These are phyloP conservation scores for Solanum rostratum DNA, from an alignment of 257 asterid genomes.

Conservation along the genomic window DNA sequence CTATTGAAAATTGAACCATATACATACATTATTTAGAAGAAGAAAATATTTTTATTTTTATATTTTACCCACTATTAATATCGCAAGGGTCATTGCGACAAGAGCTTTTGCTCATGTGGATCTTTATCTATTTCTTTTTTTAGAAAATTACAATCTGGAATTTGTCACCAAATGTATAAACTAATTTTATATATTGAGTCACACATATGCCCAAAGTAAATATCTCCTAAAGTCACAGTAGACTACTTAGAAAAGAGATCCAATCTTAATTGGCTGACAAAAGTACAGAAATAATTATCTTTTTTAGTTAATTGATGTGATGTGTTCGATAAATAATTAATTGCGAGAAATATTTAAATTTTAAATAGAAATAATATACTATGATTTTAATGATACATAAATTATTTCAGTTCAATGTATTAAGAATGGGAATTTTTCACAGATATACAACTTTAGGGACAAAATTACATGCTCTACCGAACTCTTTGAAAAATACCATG, in stretches of 20 bases:
- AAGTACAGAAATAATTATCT: not conserved
- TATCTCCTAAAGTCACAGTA: not conserved
- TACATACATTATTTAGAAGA: not conserved
- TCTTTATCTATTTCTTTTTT: no score
- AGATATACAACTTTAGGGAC: no score
- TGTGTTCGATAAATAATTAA: not conserved
- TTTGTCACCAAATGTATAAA: no score
- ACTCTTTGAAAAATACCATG: no score
- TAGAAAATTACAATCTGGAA: no score
- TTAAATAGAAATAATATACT: not conserved
- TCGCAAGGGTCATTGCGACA: not conserved
- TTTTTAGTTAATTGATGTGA: not conserved
- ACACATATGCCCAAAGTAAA: not conserved
- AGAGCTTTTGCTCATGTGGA: not conserved
- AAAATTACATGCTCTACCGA: no score
- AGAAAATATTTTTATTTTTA: not conserved
- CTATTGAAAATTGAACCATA: not conserved
- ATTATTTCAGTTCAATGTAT: not conserved
- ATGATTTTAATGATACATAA: not conserved
- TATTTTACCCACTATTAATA: not conserved
- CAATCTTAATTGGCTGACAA: not conserved
- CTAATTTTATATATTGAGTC: not conserved
- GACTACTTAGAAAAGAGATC: not conserved
- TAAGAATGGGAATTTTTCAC: no score
- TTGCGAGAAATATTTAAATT: not conserved